Conservation (phyloP, 2,329 filamentous ascomycete species). For the Monilinia polystroma region DNA sequence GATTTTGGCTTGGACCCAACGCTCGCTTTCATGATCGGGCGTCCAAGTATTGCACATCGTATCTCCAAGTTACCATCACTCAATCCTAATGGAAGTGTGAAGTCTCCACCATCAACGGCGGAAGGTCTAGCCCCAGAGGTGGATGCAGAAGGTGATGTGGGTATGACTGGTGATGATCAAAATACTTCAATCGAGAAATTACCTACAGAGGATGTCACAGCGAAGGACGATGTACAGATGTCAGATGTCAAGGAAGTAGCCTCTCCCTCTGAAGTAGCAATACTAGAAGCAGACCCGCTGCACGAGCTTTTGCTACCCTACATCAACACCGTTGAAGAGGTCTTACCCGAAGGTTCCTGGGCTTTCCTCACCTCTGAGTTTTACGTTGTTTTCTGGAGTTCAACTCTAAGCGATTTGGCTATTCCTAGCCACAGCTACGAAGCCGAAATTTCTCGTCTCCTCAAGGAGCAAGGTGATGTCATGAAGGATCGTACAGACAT, state of each 20-base stretch:
- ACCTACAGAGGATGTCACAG: conserved; percentile 26
- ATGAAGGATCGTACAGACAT: conserved; percentile 72
- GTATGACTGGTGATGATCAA: conserved; percentile 33
- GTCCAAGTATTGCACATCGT: conserved; percentile 69
- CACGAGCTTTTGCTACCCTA: conserved; percentile 73
- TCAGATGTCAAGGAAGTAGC: conserved; percentile 39
- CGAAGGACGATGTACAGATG: conserved; percentile 44
- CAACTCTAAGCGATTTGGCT: conserved; percentile 77
- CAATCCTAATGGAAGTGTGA: conserved; percentile 31
- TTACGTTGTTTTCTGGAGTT: conserved; percentile 89
- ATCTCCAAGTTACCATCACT: conserved; percentile 44
- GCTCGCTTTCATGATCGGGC: conserved; percentile 81
- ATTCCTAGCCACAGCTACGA: conserved; percentile 77
- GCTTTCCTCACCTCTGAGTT: conserved; percentile 74
- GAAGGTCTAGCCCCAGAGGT: conserved; percentile 27
- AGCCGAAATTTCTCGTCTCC: conserved; percentile 67
- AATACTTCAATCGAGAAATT: not conserved
- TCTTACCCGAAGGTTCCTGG: conserved; percentile 63
- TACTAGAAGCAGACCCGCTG: conserved; percentile 47
- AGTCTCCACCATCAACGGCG: conserved; percentile 22
- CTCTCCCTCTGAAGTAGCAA: conserved; percentile 42
- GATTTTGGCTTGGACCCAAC: conserved; percentile 78
- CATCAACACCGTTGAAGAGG: conserved; percentile 63
- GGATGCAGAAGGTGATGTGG: conserved; percentile 59
- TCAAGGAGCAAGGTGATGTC: conserved; percentile 65